Conservation (phyloP, 495 filamentous ascomycete species). For the Penicillium pancosmium region DNA sequence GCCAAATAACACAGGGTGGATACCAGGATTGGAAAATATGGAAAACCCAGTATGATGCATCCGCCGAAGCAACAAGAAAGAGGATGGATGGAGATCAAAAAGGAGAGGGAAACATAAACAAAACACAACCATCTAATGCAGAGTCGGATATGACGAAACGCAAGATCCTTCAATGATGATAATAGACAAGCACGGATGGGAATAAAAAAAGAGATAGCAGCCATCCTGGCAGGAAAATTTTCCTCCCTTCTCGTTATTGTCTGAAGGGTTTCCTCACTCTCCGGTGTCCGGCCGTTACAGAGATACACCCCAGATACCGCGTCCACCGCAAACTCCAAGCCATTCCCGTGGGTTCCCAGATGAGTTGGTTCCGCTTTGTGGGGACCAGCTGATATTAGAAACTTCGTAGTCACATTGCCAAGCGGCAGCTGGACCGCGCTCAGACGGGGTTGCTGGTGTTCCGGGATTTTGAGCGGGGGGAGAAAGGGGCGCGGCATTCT, state of each 20-base stretch:
- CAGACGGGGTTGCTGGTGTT: conserved; percentile 40
- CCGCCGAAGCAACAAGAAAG: conserved; percentile 7
- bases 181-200: conserved; percentile 3
- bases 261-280: background rate
- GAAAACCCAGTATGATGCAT: conserved; percentile 16
- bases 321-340: conserved; percentile 89
- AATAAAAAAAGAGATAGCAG: background rate
- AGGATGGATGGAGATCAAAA: conserved; percentile 11
- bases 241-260: background rate
- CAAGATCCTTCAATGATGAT: conserved; percentile 12
- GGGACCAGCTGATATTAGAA: conserved; percentile 92
- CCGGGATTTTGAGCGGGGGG: conserved; percentile 36
- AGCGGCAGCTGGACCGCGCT: conserved; percentile 71
- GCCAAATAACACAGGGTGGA: background rate
- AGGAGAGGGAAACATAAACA: background rate
- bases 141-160: conserved; percentile 1
- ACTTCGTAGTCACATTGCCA: conserved; percentile 99
- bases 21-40: conserved; percentile 1
- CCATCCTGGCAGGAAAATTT: background rate
- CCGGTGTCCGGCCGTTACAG: conserved; percentile 45
- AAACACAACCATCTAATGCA: conserved; percentile 28
- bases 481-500: conserved; percentile 51
- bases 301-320: conserved; percentile 88
- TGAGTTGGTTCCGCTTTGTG: conserved; percentile 66
- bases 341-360: conserved; percentile 79